Percentiles rank a stretch among this genome's conserved stretches.
phyloP scores from a whole-genome alignment of 345 rosid species.

The Euclidium syriacum region DNA sequence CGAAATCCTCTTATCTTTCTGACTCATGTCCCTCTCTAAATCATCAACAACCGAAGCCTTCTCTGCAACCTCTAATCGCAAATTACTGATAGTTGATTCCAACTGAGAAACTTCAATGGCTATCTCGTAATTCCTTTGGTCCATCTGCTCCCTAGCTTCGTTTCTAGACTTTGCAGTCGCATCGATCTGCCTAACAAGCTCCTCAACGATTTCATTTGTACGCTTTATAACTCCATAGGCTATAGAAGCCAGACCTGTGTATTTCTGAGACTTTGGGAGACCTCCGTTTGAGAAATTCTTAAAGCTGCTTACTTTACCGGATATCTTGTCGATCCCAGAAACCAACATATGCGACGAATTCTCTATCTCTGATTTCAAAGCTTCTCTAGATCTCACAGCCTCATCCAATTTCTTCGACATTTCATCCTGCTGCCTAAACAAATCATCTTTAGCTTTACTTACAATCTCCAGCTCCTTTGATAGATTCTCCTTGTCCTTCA shows the following conservation, averaged over 20 bases:
- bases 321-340: conserved; percentile 92
- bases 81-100: conserved; percentile 72
- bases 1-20: conserved; percentile 51
- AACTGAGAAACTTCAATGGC: conserved; percentile 98
- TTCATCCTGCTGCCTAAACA: conserved; percentile 50
- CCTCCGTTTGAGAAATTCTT: conserved; percentile 73
- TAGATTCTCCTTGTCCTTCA: conserved; percentile 59
- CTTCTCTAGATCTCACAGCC: conserved; percentile 51
- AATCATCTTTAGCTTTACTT: conserved; percentile 47
- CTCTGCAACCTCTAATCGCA: conserved; percentile 63
- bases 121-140: conserved; percentile 91
- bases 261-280: conserved; percentile 81
- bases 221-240: conserved; percentile 91
- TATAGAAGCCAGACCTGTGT: conserved; percentile 66
- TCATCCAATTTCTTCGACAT: conserved; percentile 53
- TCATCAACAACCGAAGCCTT: conserved; percentile 47
- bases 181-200: conserved; percentile 75
- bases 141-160: conserved; percentile 90
- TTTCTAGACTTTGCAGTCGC: conserved; percentile 56
- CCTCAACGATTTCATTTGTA: conserved; percentile 93
- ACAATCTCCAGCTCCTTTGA: conserved; percentile 46
- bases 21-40: conserved; percentile 49
- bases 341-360: conserved; percentile 83
- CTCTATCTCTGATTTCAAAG: conserved; percentile 68
- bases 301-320: conserved; percentile 69